Evolutionary conservation across 169 alveolate genomes (phyloP).

Genomic region (Plasmodium vinckei): DNA sequence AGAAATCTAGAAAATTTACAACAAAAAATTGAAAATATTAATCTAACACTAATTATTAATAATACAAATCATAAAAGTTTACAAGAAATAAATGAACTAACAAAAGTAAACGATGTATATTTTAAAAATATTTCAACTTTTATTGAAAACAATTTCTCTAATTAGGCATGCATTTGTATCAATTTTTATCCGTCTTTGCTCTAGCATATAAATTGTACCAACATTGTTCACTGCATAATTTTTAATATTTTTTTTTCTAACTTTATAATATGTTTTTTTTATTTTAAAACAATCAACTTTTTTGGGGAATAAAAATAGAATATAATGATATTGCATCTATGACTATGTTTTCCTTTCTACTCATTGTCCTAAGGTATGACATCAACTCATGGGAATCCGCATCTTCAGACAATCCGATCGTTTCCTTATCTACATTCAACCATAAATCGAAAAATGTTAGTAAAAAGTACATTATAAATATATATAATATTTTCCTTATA

Average conservation of each 20-base stretch:
- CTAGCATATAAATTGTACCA: too few relatives aligned
- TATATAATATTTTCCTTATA: too few relatives aligned
- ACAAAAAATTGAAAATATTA: slow-evolving; percentile 45
- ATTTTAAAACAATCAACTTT: not conserved
- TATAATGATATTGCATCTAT: slow-evolving; percentile 31
- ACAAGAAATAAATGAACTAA: slow-evolving; percentile 21
- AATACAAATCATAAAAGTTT: slow-evolving; percentile 26
- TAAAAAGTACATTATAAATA: too few relatives aligned
- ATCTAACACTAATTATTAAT: slow-evolving; percentile 24
- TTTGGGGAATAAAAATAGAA: slow-evolving; percentile 30
- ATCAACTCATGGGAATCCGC: slow-evolving; percentile 62
- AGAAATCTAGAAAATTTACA: slow-evolving; percentile 54
- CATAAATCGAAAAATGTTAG: not conserved
- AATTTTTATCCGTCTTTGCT: too few relatives aligned
- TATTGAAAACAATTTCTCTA: slow-evolving; percentile 17
- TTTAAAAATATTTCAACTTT: slow-evolving; percentile 32
- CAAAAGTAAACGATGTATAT: slow-evolving; percentile 20
- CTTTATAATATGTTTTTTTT: not conserved
- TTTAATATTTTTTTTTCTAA: not conserved
- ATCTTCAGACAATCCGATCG: slow-evolving; percentile 56
- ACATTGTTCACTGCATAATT: too few relatives aligned
- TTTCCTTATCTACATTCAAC: slow-evolving; percentile 20
- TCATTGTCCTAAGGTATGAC: slow-evolving; percentile 41
- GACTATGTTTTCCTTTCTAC: slow-evolving; percentile 22
- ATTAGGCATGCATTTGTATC: too few relatives aligned